These are phyloP conservation scores for Myrmaecium sp. DNA, from an alignment of 2,329 filamentous ascomycete species.

Conservation along the genomic window DNA sequence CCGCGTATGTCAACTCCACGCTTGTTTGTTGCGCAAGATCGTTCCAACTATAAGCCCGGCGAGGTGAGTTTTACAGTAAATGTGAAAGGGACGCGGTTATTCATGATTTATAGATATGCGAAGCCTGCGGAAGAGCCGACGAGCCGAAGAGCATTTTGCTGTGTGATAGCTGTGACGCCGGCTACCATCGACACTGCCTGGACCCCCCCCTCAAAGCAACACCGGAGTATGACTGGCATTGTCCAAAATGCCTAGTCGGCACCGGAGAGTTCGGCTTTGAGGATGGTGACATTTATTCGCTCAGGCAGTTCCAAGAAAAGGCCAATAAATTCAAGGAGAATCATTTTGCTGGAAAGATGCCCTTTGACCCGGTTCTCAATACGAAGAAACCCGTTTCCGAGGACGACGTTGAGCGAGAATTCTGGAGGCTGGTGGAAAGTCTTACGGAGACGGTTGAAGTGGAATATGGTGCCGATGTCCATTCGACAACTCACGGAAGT, in stretches of 20 bases:
- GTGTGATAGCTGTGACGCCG: conserved; percentile 84
- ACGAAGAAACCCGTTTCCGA: conserved; percentile 70
- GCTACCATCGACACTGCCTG: conserved; percentile 74
- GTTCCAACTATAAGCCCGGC: conserved; percentile 38
- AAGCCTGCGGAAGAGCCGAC: conserved; percentile 68
- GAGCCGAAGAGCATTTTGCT: conserved; percentile 53
- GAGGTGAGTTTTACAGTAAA: conserved; percentile 32
- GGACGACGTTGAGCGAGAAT: conserved; percentile 90
- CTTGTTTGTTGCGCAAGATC: conserved; percentile 38
- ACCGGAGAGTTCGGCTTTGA: conserved; percentile 96
- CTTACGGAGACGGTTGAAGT: conserved; percentile 81
- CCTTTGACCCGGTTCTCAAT: conserved; percentile 69
- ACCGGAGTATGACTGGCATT: conserved; percentile 88
- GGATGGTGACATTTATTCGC: conserved; percentile 85
- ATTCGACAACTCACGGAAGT: conserved; percentile 93
- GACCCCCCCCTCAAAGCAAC: conserved; percentile 67
- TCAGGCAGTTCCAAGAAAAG: conserved; percentile 92
- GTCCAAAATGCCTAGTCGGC: conserved; percentile 82
- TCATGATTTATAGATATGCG: conserved; percentile 46
- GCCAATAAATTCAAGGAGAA: conserved; percentile 87
- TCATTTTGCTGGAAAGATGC: conserved; percentile 85
- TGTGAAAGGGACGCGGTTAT: conserved; percentile 13
- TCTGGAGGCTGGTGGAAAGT: conserved; percentile 89
- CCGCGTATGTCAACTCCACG: conserved; percentile 67
- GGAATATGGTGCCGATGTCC: conserved; percentile 94